phyloP scores from a whole-genome alignment of 73 alveolate species.

The Halteria grandinella region DNA sequence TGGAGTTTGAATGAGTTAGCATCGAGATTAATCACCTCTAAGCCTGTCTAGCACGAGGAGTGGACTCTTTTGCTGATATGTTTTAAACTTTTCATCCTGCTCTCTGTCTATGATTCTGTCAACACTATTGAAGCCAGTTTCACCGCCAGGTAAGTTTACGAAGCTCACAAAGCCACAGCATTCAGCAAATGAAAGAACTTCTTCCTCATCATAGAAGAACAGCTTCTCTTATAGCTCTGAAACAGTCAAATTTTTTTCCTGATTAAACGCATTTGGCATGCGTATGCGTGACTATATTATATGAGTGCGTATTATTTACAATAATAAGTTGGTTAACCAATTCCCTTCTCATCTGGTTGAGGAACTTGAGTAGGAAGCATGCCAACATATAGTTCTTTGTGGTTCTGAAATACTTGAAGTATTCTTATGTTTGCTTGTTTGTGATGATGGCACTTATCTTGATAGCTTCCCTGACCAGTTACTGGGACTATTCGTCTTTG shows the following conservation, averaged over 20 bases:
- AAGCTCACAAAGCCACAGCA: slow-evolving; percentile 26
- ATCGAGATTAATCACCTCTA: too few species aligned
- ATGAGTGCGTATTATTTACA: not conserved
- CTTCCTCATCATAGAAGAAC: not conserved
- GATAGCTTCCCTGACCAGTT: not conserved
- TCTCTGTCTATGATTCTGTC: too few species aligned
- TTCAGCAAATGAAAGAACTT: not conserved
- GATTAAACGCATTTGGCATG: not conserved
- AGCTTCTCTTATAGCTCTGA: not conserved
- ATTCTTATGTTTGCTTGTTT: not conserved
- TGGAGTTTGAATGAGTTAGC: too few species aligned
- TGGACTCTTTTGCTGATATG: too few species aligned
- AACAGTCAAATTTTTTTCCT: not conserved
- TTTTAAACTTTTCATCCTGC: too few species aligned
- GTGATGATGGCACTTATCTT: slow-evolving; percentile 1
- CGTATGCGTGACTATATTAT: not conserved
- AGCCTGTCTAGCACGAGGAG: too few species aligned
- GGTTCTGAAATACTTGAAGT: not conserved
- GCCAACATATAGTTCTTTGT: slow-evolving; percentile 1
- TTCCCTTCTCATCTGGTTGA: not conserved
- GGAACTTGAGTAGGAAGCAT: slow-evolving; percentile 29
- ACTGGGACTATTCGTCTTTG: not conserved
- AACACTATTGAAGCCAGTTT: too few species aligned
- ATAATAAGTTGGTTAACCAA: not conserved
- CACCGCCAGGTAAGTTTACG: too few species aligned